Conservation (phyloP, 371 early-diverging fungal species). For the Mucor circinelloides region DNA sequence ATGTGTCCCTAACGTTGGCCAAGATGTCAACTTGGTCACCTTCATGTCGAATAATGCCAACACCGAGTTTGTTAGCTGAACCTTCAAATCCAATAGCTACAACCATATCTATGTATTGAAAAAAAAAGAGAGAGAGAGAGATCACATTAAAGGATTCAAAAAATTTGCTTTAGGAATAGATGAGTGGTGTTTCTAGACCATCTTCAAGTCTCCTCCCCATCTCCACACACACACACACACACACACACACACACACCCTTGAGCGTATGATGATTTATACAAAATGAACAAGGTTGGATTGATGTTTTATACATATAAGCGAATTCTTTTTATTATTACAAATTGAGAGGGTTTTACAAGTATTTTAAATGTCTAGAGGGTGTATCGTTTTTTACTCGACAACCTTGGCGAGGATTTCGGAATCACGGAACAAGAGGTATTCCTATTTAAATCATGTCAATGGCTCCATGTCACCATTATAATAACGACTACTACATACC, state of each 20-base stretch:
- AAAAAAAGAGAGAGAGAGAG: neutral
- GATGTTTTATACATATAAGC: neutral
- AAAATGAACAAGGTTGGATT: too few species aligned
- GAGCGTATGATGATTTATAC: too few species aligned
- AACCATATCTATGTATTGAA: conserved; percentile 28
- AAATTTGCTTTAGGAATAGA: neutral
- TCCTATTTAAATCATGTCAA: conserved; percentile 44
- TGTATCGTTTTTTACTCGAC: conserved; percentile 29
- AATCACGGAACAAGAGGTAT: conserved; percentile 83
- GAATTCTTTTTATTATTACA: conserved; percentile 8
- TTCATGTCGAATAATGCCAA: conserved; percentile 93
- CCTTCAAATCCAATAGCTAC: conserved; percentile 93
- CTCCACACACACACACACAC: too few species aligned
- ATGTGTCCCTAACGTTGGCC: conserved; percentile 94
- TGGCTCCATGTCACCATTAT: neutral
- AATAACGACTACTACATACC: conserved; percentile 43
- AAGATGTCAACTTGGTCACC: conserved; percentile 66
- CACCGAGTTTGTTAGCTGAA: conserved; percentile 99
- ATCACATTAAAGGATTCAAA: neutral
- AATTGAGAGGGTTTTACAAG: neutral
- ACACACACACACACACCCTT: too few species aligned
- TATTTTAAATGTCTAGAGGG: neutral
- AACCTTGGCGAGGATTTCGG: conserved; percentile 94
- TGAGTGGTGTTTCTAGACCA: neutral
- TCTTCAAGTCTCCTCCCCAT: too few species aligned